Evolutionary conservation across 495 filamentous ascomycete genomes (phyloP).

Genomic region (Arthonia radiata): DNA sequence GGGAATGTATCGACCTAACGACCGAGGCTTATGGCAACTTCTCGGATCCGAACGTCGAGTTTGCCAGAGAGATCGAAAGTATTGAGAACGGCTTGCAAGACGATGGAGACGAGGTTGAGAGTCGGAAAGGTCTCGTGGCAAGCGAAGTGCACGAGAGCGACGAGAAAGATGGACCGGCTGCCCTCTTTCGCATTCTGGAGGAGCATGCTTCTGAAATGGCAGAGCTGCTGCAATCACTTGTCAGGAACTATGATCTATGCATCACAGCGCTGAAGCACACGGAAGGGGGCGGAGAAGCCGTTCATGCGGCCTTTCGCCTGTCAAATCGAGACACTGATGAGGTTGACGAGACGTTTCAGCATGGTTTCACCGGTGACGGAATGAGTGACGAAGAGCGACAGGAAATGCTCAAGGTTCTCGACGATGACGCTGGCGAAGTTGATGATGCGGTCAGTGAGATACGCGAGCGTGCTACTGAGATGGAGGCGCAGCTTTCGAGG

Average conservation of each 20-base stretch:
- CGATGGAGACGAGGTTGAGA: constrained; percentile 2
- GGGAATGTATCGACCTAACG: constrained; percentile 35
- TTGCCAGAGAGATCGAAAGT: constrained; percentile 7
- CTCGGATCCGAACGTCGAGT: constrained; percentile 7
- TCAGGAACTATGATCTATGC: constrained; percentile 85
- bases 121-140: constrained; percentile 3
- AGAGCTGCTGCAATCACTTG: constrained; percentile 50
- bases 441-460: constrained; percentile 79
- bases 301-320: constrained; percentile 18
- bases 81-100: constrained; percentile 1
- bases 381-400: constrained; percentile 49
- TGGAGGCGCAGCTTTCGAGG: constrained; percentile 41
- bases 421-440: constrained; percentile 63
- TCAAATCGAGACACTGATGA: constrained; percentile 1
- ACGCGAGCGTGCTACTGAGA: constrained; percentile 43
- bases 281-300: constrained; percentile 62
- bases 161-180: no score
- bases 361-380: constrained; percentile 32
- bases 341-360: constrained; percentile 12
- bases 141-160: no score
- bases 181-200: constrained; percentile 47
- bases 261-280: constrained; percentile 79
- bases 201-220: constrained; percentile 68
- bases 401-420: constrained; percentile 63
- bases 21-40: constrained; percentile 12